Evolutionary conservation across 495 filamentous ascomycete genomes (phyloP).

Genomic region (Lasiosphaeris hirsuta): DNA sequence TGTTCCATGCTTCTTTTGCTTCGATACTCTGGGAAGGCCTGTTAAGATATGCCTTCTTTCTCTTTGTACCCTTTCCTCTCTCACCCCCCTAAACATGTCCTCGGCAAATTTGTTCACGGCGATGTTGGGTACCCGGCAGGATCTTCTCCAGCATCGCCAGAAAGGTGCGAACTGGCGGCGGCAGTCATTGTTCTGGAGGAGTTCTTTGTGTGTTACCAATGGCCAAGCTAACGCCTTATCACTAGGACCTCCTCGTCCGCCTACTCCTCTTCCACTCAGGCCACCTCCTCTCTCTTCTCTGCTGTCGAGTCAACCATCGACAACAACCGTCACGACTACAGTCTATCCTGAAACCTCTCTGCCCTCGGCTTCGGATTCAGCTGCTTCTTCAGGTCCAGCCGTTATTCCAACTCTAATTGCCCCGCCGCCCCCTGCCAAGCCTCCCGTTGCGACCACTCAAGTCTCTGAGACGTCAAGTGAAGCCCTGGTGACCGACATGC

Average conservation of each 20-base stretch:
- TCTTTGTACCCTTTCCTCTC: conserved; percentile 3
- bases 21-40: background rate
- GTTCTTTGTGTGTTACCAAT: background rate
- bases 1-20: background rate
- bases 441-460: background rate
- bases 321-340: background rate
- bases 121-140: conserved; percentile 8
- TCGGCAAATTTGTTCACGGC: conserved; percentile 12
- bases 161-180: too few species aligned
- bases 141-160: background rate
- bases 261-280: background rate
- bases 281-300: background rate
- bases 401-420: background rate
- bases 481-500: conserved; percentile 22
- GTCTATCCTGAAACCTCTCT: background rate
- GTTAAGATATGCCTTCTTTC: conserved; percentile 1
- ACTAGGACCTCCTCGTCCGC: conserved; percentile 10
- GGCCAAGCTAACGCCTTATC: conserved; percentile 17
- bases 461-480: conserved; percentile 7
- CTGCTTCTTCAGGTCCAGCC: background rate
- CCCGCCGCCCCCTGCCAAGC: background rate
- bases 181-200: background rate
- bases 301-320: background rate
- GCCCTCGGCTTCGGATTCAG: too few species aligned
- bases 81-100: conserved; percentile 9